Evolutionary conservation across 768 basidiomycete genomes (phyloP), one percentile per base, ranked within the genome.

Genomic region (Chalciporus piperatus): DNA sequence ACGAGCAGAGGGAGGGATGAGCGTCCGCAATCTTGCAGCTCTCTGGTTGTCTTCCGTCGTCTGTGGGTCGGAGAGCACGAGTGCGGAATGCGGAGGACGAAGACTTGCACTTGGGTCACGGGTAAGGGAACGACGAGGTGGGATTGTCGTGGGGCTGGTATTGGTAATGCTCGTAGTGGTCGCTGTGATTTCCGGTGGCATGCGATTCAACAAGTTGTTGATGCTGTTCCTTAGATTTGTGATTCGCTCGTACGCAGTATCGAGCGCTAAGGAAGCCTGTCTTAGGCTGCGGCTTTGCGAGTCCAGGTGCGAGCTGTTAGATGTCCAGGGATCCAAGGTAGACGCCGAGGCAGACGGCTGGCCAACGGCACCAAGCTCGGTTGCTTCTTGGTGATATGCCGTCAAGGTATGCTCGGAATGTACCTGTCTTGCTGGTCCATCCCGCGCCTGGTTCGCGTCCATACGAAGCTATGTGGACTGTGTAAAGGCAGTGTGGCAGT

Each of bases 171-270:
- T 41, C 12, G 61, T 37, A 9, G 45, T 40, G 37, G 47, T 10
- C 12, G 54, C 58, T 52, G 51, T 32, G 38, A 47, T 52, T 45
- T 67, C 72, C 16, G 76, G 74, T 45, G 72, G 71, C 53, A 79
- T 66, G 52, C 67, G 64, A 55, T 60, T 62, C 59, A 70, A 55
- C 54, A 81, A 65, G 52, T 72, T 71, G 45, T 76, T 66, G 32
- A 84, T 72, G 55, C 72, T 80, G 27, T 74, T 74, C 52, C 82
- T 76, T 45, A 83, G 75, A 64, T 78, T 76, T 44, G 75, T 74
- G 60, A 84, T 78, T 41, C 79, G 76, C 55, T 71, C 74, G 63
- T 79, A 81, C 19, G 80, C 82, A 32, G 75, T 73, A 48, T 82
- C 78, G 35, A 83, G 68, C 7, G 77, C 77, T n/a, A 70, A 67